Evolutionary conservation across 2,329 filamentous ascomycete species (phyloP), one percentile per base, ranked within the genome.

Genomic region (Cladophialophora immunda): DNA sequence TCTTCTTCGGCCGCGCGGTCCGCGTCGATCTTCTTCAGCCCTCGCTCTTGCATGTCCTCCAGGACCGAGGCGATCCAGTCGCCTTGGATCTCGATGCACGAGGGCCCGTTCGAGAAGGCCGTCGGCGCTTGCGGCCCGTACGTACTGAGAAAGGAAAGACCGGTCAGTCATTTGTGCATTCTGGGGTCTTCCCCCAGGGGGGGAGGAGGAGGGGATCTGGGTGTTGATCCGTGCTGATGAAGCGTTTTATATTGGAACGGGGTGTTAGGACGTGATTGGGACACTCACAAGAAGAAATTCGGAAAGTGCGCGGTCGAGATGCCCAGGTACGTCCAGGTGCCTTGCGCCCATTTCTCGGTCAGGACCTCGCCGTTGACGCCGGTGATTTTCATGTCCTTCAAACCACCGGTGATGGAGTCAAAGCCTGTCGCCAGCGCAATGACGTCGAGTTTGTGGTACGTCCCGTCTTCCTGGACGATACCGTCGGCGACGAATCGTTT

Each of bases 41-140:
- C 54, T 6, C 58, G 30, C 17, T 36, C 47, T 8, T 54, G 53
- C 60, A 68, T 61, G 25, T 68, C 52, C 7, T 19, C 38, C 4
- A 70, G n/a, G 3, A 61, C 22, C 13, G 61, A 32, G 4, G 50
- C 41, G 50, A 72, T 68, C 85, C 85, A 89, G 0, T 84, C 78
- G 2, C 85, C 86, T 71, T 89, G 87, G 0, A 86, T 70, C 69
- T 87, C 85, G 15, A 84, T 81, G 1, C 78, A 81, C 0, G 83
- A 81, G 0, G 87, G 87, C 0, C 86, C 87, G 70, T 89, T 89
- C 72, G 79, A 76, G 5, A 88, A 76, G 0, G 85, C 80, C 0
- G 85, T 88, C 0, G 86, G 86, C 0, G 79, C 84, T 19, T 89
- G 86, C 0, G 82, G 78, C 0, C 86, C 85, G 71, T 87, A 88